Base-by-base conservation (phyloP, 768 basidiomycete genomes). In the Mycena pura region DNA sequence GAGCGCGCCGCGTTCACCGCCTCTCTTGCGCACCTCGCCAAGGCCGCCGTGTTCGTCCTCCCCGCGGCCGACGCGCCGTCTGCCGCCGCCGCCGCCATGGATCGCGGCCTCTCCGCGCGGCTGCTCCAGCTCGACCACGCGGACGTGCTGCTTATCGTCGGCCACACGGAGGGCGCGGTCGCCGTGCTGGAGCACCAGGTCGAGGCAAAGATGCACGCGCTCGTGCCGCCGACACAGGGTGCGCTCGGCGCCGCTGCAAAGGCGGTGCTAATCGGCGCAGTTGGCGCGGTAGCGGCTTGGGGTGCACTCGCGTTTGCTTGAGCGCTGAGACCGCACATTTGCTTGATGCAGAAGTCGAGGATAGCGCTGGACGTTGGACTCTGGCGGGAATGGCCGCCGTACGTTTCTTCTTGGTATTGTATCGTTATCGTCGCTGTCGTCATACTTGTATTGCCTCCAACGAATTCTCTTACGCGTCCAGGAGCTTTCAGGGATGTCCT, bases 1-100 rank as follows among this genome's bases (percentile, higher is more conserved):
- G 78, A 87, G 65, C 84, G 86, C 25, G 77, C 81, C 44, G 49
- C 70, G 9, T 88, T 88, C 72, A 68, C 86, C 24, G 71, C 78
- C 7, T 77, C 76, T 47, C 78, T 89, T 53, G 70, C 71, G 24
- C 68, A 69, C 57, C 74, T 72, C 63, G 80, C 79, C 2, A 67
- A 78, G 28, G 85, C 87, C 3, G 82, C 78, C 5, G 73, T 86
- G 34, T 82, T 84, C 63, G 75, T 80, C 40, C 68, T 63, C 68
- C 5, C n/a, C n/a, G n/a, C n/a, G n/a, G n/a, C n/a, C n/a, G n/a
- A n/a, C n/a, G n/a, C n/a, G n/a, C n/a, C n/a, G n/a, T n/a, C n/a
- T n/a, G 73, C 77, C 5, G 84, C 86, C 14, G 73, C 73, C 51
- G 74, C 74, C 11, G 22, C 22, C 36, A n/a, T n/a, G n/a, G n/a